A percentile compares a stretch with the other conserved stretches of the same genome.
Evolutionary conservation across 2,329 filamentous ascomycete species (phyloP).

Genomic region (Westerdykella sp.): DNA sequence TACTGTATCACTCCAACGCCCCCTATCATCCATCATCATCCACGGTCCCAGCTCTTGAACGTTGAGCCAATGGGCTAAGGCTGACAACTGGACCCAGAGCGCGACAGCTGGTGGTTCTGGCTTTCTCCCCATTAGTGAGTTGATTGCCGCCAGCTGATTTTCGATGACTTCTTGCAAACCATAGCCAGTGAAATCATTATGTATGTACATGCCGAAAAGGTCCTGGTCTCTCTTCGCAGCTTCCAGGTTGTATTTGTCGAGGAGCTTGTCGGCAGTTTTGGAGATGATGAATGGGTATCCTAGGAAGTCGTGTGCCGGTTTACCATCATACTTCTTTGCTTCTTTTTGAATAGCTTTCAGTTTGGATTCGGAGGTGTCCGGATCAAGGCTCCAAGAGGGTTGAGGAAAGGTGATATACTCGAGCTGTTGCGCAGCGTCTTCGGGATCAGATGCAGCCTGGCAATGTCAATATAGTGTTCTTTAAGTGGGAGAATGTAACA

Average conservation of each 20-base stretch:
- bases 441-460: no score
- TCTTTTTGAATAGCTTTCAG: no score
- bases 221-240: conserved; percentile 10
- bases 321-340: no score
- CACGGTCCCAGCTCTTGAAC: conserved; percentile 5
- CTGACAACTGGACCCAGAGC: conserved; percentile 9
- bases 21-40: conserved; percentile 8
- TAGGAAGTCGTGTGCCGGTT: not conserved
- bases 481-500: no score
- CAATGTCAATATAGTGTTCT: no score
- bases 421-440: no score
- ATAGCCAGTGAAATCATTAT: conserved; percentile 11
- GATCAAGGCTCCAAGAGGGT: no score
- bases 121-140: conserved; percentile 8
- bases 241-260: conserved; percentile 3
- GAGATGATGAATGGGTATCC: conserved; percentile 6
- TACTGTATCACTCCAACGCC: conserved; percentile 4
- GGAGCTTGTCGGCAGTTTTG: conserved; percentile 2
- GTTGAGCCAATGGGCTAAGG: conserved; percentile 9
- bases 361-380: no score
- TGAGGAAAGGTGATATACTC: no score
- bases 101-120: conserved; percentile 2
- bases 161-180: conserved; percentile 13
- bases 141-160: conserved; percentile 13
- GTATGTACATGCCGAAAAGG: conserved; percentile 13